phyloP scores from a whole-genome alignment of 345 rosid species.

The Syzygium grande region DNA sequence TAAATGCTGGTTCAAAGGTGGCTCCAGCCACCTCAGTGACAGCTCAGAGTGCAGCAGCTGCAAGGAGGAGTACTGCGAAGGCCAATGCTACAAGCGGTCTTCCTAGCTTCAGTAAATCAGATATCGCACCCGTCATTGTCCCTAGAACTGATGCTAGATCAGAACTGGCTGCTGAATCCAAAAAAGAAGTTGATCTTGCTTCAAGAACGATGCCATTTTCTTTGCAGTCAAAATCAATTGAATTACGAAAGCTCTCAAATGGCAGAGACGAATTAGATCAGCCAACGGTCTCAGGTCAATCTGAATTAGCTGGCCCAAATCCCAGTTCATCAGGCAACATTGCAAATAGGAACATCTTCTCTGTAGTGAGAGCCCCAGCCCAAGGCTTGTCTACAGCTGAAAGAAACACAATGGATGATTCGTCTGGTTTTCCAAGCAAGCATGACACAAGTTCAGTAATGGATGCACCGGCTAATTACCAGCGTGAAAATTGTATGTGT shows the following conservation, averaged over 20 bases:
- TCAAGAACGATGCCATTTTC: conserved; percentile 98
- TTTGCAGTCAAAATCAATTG: conserved; percentile 71
- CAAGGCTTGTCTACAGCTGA: conserved; percentile 44
- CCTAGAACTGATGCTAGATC: conserved; percentile 62
- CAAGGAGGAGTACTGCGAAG: conserved; percentile 51
- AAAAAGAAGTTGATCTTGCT: conserved; percentile 66
- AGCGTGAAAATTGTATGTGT: conserved; percentile 59
- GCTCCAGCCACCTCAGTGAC: conserved; percentile 24
- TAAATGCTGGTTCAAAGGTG: conserved; percentile 35
- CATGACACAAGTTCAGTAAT: conserved; percentile 30
- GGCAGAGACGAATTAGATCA: conserved; percentile 55
- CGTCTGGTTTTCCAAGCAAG: conserved; percentile 35
- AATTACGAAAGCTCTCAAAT: conserved; percentile 45
- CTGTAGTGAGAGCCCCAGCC: conserved; percentile 31
- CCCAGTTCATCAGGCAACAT: conserved; percentile 26
- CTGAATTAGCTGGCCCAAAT: conserved; percentile 37
- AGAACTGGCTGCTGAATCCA: conserved; percentile 60
- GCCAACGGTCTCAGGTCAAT: conserved; percentile 28
- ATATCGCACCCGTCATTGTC: conserved; percentile 70
- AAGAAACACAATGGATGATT: conserved; percentile 48
- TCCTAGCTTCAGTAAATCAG: conserved; percentile 49
- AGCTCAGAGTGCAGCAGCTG: conserved; percentile 36
- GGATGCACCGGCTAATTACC: conserved; percentile 47
- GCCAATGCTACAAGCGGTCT: conserved; percentile 32
- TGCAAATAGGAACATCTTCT: conserved; percentile 32